These are phyloP conservation scores for Trypanosoma brucei DNA, from an alignment of 208 protist genomes.

Conservation along the genomic window DNA sequence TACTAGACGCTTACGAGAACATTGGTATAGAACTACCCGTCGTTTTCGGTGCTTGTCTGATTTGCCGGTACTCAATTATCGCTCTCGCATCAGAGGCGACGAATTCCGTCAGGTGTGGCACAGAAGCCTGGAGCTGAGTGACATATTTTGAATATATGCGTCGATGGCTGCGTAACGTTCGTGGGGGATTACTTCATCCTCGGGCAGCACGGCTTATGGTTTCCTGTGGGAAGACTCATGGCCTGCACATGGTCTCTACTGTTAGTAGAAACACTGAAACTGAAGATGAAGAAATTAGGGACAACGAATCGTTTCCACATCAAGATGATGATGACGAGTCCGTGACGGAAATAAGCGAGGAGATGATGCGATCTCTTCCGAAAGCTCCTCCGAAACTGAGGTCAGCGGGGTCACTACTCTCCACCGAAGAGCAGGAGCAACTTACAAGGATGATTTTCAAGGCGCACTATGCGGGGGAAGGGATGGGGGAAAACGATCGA, in stretches of 20 bases:
- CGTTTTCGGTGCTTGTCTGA: too few relatives aligned
- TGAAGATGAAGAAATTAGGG: neutral
- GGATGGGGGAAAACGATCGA: constrained; percentile 25
- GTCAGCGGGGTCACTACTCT: constrained; percentile 25
- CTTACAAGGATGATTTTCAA: constrained; percentile 64
- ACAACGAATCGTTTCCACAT: neutral
- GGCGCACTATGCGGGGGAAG: constrained; percentile 44
- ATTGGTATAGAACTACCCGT: too few relatives aligned
- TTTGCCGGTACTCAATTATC: too few relatives aligned
- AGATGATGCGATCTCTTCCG: constrained; percentile 7
- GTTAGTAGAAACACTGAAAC: neutral
- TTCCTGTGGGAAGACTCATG: constrained; percentile 7
- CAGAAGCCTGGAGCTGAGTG: too few relatives aligned
- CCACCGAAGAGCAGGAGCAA: constrained; percentile 23
- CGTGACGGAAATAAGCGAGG: constrained; percentile 15
- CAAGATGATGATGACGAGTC: neutral
- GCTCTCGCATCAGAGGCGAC: too few relatives aligned
- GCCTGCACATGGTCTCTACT: constrained; percentile 18
- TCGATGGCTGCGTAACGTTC: too few relatives aligned
- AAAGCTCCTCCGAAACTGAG: constrained; percentile 2
- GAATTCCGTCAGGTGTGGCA: too few relatives aligned
- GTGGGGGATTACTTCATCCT: neutral
- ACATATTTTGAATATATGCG: too few relatives aligned
- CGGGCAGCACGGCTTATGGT: neutral
- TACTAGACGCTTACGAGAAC: too few relatives aligned